A percentile compares a stretch with the other conserved stretches of the same genome.
phyloP scores from a whole-genome alignment of 2,329 filamentous ascomycete species.

The Cercospora brassicicola region DNA sequence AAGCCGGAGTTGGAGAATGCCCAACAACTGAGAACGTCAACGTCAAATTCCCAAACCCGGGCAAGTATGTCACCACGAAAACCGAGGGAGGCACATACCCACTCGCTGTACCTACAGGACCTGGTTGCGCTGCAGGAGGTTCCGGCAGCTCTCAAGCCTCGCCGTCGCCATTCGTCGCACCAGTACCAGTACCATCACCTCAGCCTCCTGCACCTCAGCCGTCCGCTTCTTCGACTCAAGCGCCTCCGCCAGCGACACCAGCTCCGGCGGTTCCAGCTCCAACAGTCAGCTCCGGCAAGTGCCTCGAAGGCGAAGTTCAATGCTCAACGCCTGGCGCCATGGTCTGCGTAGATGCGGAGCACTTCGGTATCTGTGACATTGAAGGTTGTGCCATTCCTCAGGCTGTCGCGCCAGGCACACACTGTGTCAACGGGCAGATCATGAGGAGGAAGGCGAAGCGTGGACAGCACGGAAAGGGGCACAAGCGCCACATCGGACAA shows the following conservation, averaged over 20 bases:
- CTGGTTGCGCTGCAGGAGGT: constrained; percentile 20
- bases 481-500: background rate
- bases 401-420: constrained; percentile 45
- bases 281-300: constrained; percentile 18
- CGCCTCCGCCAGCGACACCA: constrained; percentile 5
- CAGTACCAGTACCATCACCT: background rate
- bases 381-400: constrained; percentile 44
- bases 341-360: constrained; percentile 46
- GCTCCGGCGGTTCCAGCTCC: background rate
- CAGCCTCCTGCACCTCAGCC: background rate
- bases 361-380: constrained; percentile 49
- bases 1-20: constrained; percentile 55
- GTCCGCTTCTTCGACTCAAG: background rate
- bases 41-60: constrained; percentile 68
- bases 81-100: constrained; percentile 28
- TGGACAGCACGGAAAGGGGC: background rate
- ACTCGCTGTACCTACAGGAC: constrained; percentile 28
- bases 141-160: background rate
- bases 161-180: background rate
- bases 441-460: constrained; percentile 16
- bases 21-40: constrained; percentile 56
- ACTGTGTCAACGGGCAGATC: constrained; percentile 43
- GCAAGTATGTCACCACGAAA: constrained; percentile 54
- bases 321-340: constrained; percentile 46
- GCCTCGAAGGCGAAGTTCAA: constrained; percentile 32